These are phyloP conservation scores for Fusarium keratoplasticum DNA, from an alignment of 2,329 filamentous ascomycete species.

Conservation along the genomic window DNA sequence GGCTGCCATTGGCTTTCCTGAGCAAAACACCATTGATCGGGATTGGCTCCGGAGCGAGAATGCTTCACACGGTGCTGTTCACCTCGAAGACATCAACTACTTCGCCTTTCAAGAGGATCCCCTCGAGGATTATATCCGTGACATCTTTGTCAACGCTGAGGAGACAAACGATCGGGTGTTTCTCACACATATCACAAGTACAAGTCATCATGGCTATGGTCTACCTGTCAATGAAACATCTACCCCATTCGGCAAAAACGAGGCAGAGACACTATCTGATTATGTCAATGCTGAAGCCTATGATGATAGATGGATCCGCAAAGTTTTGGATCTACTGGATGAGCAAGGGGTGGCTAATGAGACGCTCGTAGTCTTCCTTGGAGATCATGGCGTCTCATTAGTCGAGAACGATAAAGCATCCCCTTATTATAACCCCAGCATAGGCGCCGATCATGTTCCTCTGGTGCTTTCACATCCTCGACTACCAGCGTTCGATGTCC, in stretches of 20 bases:
- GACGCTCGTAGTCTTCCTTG: conserved; percentile 45
- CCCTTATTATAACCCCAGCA: conserved; percentile 44
- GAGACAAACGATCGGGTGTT: conserved; percentile 46
- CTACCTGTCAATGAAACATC: conserved; percentile 26
- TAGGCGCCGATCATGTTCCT: conserved; percentile 43
- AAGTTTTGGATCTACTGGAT: conserved; percentile 25
- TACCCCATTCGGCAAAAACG: neutral
- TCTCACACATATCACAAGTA: conserved; percentile 48
- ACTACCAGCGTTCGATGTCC: conserved; percentile 39
- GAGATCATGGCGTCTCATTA: conserved; percentile 47
- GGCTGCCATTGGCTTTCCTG: conserved; percentile 42
- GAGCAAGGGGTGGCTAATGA: conserved; percentile 46
- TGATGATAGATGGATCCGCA: conserved; percentile 28
- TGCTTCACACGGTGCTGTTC: neutral
- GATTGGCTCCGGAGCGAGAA: conserved; percentile 35
- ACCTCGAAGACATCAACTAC: conserved; percentile 2
- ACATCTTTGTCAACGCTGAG: conserved; percentile 42
- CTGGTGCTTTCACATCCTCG: conserved; percentile 45
- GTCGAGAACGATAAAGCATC: conserved; percentile 40
- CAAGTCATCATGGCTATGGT: conserved; percentile 39
- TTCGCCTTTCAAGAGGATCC: conserved; percentile 43
- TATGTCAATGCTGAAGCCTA: neutral
- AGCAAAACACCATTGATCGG: conserved; percentile 35
- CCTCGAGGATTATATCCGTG: conserved; percentile 45
- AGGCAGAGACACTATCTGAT: neutral